phyloP scores from a whole-genome alignment of 352 stramenopile species.

The Peronospora destructor region DNA sequence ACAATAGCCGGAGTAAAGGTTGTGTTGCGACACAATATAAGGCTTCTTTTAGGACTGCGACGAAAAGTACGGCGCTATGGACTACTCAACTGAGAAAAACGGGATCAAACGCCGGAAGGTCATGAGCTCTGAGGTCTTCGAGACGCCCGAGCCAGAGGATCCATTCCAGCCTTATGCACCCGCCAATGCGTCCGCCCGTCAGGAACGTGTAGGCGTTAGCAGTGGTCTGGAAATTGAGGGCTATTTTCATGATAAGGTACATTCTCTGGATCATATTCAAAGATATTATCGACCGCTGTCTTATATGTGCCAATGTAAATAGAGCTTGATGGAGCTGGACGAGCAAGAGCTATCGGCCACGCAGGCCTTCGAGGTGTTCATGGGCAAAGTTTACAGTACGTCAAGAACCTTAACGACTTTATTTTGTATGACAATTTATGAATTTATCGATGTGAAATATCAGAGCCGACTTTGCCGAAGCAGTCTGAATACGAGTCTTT shows the following conservation, averaged over 20 bases:
- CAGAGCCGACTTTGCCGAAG: constrained; percentile 43
- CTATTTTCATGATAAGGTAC: constrained; percentile 56
- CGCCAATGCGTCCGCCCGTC: constrained; percentile 25
- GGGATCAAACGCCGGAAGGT: constrained; percentile 39
- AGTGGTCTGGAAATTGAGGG: constrained; percentile 31
- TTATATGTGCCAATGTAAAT: not conserved
- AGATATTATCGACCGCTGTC: not conserved
- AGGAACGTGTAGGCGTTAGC: constrained; percentile 9
- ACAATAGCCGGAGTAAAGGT: too few relatives aligned
- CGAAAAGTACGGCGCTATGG: constrained; percentile 9
- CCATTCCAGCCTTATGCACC: constrained; percentile 54
- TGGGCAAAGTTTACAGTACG: constrained; percentile 81
- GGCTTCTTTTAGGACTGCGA: too few relatives aligned
- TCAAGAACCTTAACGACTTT: not conserved
- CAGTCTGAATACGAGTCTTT: constrained; percentile 50
- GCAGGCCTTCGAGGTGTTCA: constrained; percentile 70
- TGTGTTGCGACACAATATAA: too few relatives aligned
- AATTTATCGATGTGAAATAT: not conserved
- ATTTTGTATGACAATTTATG: constrained; percentile 1
- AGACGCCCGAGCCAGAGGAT: constrained; percentile 62
- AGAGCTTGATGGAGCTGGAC: constrained; percentile 60
- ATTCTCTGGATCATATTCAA: constrained; percentile 1
- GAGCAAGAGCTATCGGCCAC: constrained; percentile 41
- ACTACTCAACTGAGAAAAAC: constrained; percentile 34
- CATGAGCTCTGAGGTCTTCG: constrained; percentile 71